These are phyloP conservation scores for Monosporozyma aerobia DNA, from an alignment of 805 yeast species.

Conservation along the genomic window DNA sequence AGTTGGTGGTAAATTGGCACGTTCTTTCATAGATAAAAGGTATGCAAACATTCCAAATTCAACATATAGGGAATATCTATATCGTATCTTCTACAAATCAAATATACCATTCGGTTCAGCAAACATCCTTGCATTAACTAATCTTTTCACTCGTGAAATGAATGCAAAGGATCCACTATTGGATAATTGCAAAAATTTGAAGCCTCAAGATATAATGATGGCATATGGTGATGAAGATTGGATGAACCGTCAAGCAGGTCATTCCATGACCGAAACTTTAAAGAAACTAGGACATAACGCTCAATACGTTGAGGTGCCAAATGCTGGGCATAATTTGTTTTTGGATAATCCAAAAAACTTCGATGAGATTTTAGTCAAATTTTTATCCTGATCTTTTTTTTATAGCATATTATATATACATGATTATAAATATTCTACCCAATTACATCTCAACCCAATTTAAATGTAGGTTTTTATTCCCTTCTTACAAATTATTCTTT, in stretches of 20 bases:
- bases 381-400: conserved; percentile 5
- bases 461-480: no score
- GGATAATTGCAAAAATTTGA: conserved; percentile 40
- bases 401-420: no score
- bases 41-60: conserved; percentile 23
- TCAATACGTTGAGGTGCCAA: conserved; percentile 21
- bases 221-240: conserved; percentile 66
- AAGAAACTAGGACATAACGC: conserved; percentile 6
- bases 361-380: conserved; percentile 36
- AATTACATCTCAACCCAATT: neutral
- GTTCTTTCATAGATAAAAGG: conserved; percentile 26
- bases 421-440: no score
- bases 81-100: conserved; percentile 12
- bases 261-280: conserved; percentile 12
- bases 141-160: conserved; percentile 27
- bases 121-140: conserved; percentile 23
- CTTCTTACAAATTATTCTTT: no score
- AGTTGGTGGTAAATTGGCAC: conserved; percentile 32
- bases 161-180: conserved; percentile 56
- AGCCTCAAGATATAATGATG: conserved; percentile 32
- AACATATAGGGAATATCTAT: conserved; percentile 22
- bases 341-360: conserved; percentile 54
- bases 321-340: conserved; percentile 71
- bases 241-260: conserved; percentile 56
- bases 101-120: conserved; percentile 8